Conservation (phyloP, 441 rosid species). For the Syzygium syzygioides region DNA sequence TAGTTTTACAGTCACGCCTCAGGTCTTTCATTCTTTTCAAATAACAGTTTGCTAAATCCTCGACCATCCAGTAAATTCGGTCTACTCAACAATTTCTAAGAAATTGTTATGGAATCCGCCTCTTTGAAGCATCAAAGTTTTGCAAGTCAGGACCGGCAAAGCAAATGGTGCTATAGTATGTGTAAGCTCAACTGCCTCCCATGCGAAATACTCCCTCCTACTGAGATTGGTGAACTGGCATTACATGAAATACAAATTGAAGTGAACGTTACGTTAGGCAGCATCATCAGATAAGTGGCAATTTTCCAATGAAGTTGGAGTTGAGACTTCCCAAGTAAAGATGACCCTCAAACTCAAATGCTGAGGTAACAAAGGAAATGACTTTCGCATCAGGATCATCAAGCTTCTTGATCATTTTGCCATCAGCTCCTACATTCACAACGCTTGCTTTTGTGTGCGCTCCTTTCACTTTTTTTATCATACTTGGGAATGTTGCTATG, state of each 20-base stretch:
- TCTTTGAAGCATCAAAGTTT: too few species aligned
- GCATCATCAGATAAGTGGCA: slow-evolving; percentile 16
- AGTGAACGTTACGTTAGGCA: not conserved
- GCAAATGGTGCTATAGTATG: too few species aligned
- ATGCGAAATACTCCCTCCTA: not conserved
- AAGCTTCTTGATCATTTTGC: slow-evolving; percentile 19
- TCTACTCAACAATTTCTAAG: not conserved
- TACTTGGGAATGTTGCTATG: slow-evolving; percentile 25
- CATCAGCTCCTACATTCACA: slow-evolving; percentile 33
- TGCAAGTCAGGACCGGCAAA: too few species aligned
- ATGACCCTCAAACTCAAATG: slow-evolving; percentile 39
- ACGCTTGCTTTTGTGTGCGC: slow-evolving; percentile 17
- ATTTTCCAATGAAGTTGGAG: slow-evolving; percentile 36
- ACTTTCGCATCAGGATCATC: slow-evolving; percentile 42
- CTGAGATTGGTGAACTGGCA: not conserved
- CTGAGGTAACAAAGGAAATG: slow-evolving; percentile 37
- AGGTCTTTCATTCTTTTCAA: not conserved
- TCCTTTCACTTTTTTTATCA: slow-evolving; percentile 1
- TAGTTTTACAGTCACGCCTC: not conserved
- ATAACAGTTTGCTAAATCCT: not conserved
- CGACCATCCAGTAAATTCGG: too few species aligned
- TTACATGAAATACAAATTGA: not conserved
- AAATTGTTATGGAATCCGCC: too few species aligned
- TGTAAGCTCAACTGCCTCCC: too few species aligned
- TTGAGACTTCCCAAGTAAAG: slow-evolving; percentile 45